Evolutionary conservation across 345 rosid species (phyloP), one percentile per base, ranked within the genome.

Genomic region (Rhizophora apiculata): DNA sequence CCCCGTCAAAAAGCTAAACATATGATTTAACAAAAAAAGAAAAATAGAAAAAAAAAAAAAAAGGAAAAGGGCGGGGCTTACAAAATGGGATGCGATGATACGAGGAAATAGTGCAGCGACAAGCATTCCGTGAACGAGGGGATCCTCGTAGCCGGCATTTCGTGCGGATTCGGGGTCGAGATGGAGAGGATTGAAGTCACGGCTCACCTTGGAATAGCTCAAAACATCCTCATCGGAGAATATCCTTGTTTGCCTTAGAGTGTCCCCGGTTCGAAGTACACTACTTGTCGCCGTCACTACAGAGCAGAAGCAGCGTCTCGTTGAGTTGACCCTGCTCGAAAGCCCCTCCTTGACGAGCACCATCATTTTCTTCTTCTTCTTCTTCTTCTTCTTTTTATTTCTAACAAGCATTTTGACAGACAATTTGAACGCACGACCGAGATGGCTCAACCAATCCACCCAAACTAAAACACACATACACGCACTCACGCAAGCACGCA

Each of bases 91-190:
- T 57, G 99, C 81, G 76, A 92, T 90, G 16, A 88, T 90, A 56
- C 82, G 83, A 39, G 96, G 98, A 81, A 92, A 92, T 60, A 95
- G 73, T 4, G 96, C 73, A 65, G 96, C 97, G 18, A 89, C 91
- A 64, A 95, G 93, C 96, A 95, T 83, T 46, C 97, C 96, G 61
- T 91, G 97, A 62, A 95, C 97, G 74, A 88, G 77, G 27, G 77
- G 72, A 74, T 81, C 92, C 67, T 92, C 89, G 22, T 85, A 92
- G 24, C 92, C 92, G 1, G 86, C 83, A 73, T 68, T 61, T 78
- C 70, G 83, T 27, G 94, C 92, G 74, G 69, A 69, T 59, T 86
- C 83, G 43, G 82, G 6, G 80, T 92, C 91, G 18, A 95, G 92
- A 76, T 95, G 96, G 49, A 92, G 67, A 31, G 93, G 91, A 68